Evolutionary conservation across 192 early-diverging fungal species (phyloP).

Genomic region (Geosiphon pyriformis): DNA sequence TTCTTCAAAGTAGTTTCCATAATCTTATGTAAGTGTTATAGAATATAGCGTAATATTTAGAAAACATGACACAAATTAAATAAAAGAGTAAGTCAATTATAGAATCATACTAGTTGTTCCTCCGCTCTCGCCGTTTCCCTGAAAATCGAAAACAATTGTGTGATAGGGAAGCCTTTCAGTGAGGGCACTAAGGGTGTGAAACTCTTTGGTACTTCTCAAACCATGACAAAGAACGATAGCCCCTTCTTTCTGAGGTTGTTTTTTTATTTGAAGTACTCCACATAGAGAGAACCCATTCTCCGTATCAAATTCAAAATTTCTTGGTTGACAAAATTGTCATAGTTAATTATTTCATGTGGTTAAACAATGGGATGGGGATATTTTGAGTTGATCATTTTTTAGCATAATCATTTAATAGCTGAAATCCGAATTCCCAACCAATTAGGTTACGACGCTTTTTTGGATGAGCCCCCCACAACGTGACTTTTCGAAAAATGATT

Average conservation of each 20-base stretch:
- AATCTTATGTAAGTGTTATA: constrained; percentile 22
- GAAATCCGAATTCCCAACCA: too few relatives aligned
- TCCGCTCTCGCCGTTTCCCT: constrained; percentile 49
- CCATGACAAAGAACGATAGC: constrained; percentile 49
- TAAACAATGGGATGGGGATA: too few relatives aligned
- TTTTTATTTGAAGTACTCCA: not conserved
- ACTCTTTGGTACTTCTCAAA: constrained; percentile 41
- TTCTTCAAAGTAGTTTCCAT: constrained; percentile 52
- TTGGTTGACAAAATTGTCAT: too few relatives aligned
- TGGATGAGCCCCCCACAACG: too few relatives aligned
- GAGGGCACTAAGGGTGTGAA: constrained; percentile 28
- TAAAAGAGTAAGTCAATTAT: not conserved
- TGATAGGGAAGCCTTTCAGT: constrained; percentile 24
- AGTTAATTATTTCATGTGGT: too few relatives aligned
- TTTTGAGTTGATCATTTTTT: too few relatives aligned
- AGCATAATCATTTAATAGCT: too few relatives aligned
- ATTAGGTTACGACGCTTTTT: too few relatives aligned
- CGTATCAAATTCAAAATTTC: constrained; percentile 1
- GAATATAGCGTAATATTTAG: not conserved
- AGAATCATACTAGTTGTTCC: constrained; percentile 37
- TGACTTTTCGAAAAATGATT: too few relatives aligned
- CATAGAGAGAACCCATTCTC: not conserved
- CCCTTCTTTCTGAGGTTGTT: not conserved
- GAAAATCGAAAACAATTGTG: constrained; percentile 48
- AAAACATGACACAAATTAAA: not conserved